Conservation (phyloP, 106 monocot species). For the Acanthochlamys bracteata region DNA sequence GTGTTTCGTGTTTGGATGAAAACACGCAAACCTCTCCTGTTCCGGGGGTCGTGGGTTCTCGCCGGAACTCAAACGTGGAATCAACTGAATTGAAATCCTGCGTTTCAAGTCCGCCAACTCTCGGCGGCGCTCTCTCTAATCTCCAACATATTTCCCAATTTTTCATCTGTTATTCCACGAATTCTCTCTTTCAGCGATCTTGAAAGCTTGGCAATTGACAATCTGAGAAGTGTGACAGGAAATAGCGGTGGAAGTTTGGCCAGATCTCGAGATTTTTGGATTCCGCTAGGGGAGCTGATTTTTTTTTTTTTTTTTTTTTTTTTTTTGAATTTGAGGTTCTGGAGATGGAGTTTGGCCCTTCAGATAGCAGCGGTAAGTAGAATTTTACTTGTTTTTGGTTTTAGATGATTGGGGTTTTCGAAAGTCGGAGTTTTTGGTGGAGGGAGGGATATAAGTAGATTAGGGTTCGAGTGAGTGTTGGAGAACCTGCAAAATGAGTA, state of each 20-base stretch:
- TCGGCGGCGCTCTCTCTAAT: neutral
- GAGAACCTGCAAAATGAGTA: neutral
- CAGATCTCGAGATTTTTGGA: neutral
- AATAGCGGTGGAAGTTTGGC: neutral
- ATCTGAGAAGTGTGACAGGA: neutral
- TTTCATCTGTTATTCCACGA: neutral
- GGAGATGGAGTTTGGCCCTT: slow-evolving; percentile 46
- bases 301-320: neutral
- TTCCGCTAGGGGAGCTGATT: neutral
- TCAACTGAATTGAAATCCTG: neutral
- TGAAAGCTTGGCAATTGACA: neutral
- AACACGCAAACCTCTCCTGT: too few relatives aligned
- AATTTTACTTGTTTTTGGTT: neutral
- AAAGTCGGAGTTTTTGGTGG: neutral
- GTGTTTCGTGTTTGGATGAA: too few relatives aligned
- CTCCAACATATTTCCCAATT: neutral
- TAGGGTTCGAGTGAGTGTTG: neutral
- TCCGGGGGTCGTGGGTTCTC: neutral
- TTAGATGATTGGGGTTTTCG: neutral
- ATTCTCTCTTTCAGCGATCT: neutral
- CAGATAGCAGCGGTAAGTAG: slow-evolving; percentile 60
- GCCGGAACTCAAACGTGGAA: slow-evolving; percentile 9
- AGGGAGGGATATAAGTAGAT: neutral
- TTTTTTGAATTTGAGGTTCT: neutral
- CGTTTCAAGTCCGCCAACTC: slow-evolving; percentile 6